Conservation (phyloP, 768 basidiomycete species). For the Cyclocybe aegerita region DNA sequence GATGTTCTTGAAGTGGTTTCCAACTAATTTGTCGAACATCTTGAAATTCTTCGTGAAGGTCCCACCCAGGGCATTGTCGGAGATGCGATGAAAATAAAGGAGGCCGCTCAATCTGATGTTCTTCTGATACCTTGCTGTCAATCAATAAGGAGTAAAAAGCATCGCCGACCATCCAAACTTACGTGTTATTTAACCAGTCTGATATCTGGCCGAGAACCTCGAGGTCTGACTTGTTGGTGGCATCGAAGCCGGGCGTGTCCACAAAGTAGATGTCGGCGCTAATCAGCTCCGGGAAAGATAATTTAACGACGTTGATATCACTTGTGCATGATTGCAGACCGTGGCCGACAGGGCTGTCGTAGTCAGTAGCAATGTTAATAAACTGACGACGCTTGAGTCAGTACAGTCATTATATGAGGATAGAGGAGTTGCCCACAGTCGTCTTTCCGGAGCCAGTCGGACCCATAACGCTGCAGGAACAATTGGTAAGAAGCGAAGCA, state of each 20-base stretch:
- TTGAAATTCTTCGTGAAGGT: slow-evolving; percentile 38
- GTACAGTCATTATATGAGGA: not conserved
- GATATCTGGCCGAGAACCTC: slow-evolving; percentile 12
- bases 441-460: slow-evolving; percentile 30
- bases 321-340: slow-evolving; percentile 11
- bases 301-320: slow-evolving; percentile 14
- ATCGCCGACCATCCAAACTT: not conserved
- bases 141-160: not conserved
- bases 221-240: slow-evolving; percentile 15
- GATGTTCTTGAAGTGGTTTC: slow-evolving; percentile 43
- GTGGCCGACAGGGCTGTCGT: slow-evolving; percentile 4
- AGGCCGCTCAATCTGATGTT: slow-evolving; percentile 18
- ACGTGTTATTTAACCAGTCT: slow-evolving; percentile 13
- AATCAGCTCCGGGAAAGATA: slow-evolving; percentile 10
- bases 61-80: slow-evolving; percentile 32
- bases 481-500: too few species aligned
- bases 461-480: slow-evolving; percentile 23
- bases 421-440: slow-evolving; percentile 14
- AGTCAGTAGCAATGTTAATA: slow-evolving; percentile 4
- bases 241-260: slow-evolving; percentile 29
- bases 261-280: slow-evolving; percentile 19
- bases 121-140: slow-evolving; percentile 11
- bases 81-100: slow-evolving; percentile 40
- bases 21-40: slow-evolving; percentile 51
- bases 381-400: slow-evolving; percentile 7